Base-by-base conservation (phyloP, 2,329 filamentous ascomycete species). In the Xylariaceae sp. region DNA sequence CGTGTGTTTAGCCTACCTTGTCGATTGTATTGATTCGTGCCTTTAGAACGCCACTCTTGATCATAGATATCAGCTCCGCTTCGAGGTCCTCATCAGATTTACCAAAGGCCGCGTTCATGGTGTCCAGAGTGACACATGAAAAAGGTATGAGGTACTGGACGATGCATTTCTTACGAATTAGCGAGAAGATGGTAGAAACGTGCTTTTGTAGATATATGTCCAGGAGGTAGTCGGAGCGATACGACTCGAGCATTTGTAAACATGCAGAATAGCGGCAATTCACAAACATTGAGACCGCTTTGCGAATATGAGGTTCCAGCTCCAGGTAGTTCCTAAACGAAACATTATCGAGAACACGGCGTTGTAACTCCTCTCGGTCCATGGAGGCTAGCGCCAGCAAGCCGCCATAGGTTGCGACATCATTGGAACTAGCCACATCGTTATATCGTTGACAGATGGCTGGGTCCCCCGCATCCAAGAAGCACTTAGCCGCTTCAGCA, bases 141-240 rank as follows among this genome's bases (percentile, higher is more conserved):
- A 95, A 99, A 0, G 94, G 92, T 21, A 89, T 80, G 63, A 96
- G 87, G 72, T 96, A 97, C 67, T 96, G 89, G 21, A 92, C 83
- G 55, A 99, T 96, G 65, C 92, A 92, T 74, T 96, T 96, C 65
- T 81, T 88, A 54, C 94, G 84, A 62, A 99, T 91, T 45, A 77
- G 75, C 10, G 80, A 76, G 72, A 92, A 94, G 18, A 99, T 76
- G 1, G 75, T 72, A 36, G 79, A 67, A 16, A 96, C 76, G 60
- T 95, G 88, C 57, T 79, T 82, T 55, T 88, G 85, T 6, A 99
- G 80, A 69, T 96, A 87, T 18, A 96, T 76, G 67, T 99, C 94
- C 5, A 97, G 82, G n/a, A 92, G 78, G 68, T 94, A 97, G 70
- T 99, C 94, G 34, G 84, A 75, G 47, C 85, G 85, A 70, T 94